Evolutionary conservation across 1,284 basidiomycete species (phyloP).

Genomic region (Cutaneotrichosporon daszewskae): DNA sequence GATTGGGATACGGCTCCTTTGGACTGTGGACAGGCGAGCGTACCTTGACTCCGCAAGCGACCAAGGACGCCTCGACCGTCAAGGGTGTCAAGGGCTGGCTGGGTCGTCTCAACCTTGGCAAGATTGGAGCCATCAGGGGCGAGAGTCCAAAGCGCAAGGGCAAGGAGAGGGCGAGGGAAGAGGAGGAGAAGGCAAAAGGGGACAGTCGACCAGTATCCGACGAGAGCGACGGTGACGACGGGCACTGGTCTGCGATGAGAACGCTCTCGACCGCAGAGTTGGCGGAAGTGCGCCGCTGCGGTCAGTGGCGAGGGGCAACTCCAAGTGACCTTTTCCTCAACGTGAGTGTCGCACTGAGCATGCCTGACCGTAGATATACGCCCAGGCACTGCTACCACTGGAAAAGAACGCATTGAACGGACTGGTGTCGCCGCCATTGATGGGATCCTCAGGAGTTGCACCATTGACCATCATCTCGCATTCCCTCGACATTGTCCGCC

Average conservation of each 20-base stretch:
- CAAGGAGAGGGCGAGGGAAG: background rate
- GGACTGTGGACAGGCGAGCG: slow-evolving; percentile 11
- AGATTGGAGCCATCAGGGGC: background rate
- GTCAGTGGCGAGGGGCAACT: slow-evolving; percentile 21
- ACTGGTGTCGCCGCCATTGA: slow-evolving; percentile 26
- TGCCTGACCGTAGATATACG: slow-evolving; percentile 21
- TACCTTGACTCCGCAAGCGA: background rate
- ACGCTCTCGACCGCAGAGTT: slow-evolving; percentile 16
- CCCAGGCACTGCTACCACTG: slow-evolving; percentile 23
- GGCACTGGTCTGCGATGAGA: slow-evolving; percentile 5
- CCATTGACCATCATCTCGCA: slow-evolving; percentile 32
- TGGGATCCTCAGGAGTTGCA: slow-evolving; percentile 23
- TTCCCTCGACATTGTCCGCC: slow-evolving; percentile 33
- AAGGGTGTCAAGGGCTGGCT: slow-evolving; percentile 8
- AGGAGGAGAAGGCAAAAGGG: slow-evolving; percentile 1
- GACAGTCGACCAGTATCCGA: slow-evolving; percentile 1
- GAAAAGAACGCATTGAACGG: slow-evolving; percentile 25
- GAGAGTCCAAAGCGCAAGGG: background rate
- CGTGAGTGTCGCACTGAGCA: background rate
- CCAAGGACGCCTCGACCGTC: slow-evolving; percentile 3
- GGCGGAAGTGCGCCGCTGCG: slow-evolving; percentile 20
- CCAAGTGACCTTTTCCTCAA: slow-evolving; percentile 24
- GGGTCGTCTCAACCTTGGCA: background rate
- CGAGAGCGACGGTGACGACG: slow-evolving; percentile 12
- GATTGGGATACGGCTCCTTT: slow-evolving; percentile 15